phyloP scores from a whole-genome alignment of 345 rosid species.

The Euphorbia lathyris region DNA sequence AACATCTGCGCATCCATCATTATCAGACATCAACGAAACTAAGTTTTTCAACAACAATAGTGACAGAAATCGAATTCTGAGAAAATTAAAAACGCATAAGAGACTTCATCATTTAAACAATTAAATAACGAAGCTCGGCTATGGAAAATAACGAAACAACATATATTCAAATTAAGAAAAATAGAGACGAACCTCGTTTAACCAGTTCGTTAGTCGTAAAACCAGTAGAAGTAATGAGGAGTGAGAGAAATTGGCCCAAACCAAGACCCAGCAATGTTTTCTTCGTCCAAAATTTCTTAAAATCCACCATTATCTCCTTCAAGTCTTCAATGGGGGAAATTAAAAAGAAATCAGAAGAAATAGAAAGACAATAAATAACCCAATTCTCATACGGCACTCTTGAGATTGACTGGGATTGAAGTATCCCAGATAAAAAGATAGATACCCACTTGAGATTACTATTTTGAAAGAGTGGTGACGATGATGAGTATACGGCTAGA shows the following conservation, averaged over 20 bases:
- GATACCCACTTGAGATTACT: background rate
- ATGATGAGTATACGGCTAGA: background rate
- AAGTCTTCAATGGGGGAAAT: background rate
- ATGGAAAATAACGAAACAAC: too few species aligned
- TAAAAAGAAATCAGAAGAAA: background rate
- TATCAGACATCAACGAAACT: background rate
- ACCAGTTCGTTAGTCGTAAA: constrained; percentile 59
- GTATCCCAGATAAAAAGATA: background rate
- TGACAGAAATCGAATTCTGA: too few species aligned
- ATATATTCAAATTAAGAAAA: background rate
- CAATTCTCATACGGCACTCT: background rate
- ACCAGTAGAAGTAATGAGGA: constrained; percentile 49
- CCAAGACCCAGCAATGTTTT: constrained; percentile 66
- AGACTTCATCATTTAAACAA: background rate
- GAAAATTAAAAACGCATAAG: background rate
- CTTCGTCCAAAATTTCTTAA: constrained; percentile 44
- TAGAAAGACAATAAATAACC: constrained; percentile 1
- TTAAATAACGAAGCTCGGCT: too few species aligned
- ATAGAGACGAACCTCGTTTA: constrained; percentile 47
- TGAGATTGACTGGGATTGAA: background rate
- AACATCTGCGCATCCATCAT: background rate
- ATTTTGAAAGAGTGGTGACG: background rate
- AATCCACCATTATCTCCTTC: constrained; percentile 28
- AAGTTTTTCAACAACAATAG: background rate
- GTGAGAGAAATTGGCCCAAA: constrained; percentile 71